A percentile compares a stretch with the other conserved stretches of the same genome.
Evolutionary conservation across 2,329 filamentous ascomycete species (phyloP).

Genomic region (Colletotrichum sp.): DNA sequence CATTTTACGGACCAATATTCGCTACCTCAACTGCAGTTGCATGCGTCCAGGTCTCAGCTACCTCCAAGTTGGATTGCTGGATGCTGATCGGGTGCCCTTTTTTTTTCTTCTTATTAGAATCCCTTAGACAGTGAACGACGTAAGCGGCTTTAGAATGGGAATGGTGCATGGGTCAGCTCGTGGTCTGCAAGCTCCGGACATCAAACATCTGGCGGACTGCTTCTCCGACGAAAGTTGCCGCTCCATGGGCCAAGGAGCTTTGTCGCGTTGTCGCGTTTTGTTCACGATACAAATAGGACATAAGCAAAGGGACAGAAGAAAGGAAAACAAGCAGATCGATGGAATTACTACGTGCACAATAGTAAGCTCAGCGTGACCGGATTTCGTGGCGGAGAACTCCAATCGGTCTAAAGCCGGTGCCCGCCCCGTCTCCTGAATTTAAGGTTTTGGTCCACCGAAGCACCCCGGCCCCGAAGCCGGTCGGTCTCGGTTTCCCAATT

Average conservation of each 20-base stretch:
- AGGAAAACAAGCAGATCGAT: too few relatives aligned
- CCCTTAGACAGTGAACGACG: too few relatives aligned
- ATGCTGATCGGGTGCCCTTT: too few relatives aligned
- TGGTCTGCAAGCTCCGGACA: not conserved
- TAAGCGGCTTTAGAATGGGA: too few relatives aligned
- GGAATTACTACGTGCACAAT: fast-evolving
- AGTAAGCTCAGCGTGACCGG: fast-evolving
- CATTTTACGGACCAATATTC: too few relatives aligned
- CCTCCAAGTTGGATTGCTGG: too few relatives aligned
- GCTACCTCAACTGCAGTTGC: too few relatives aligned
- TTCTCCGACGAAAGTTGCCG: not conserved
- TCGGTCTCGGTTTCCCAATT: not conserved
- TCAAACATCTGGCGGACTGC: fast-evolving
- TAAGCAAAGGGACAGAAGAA: too few relatives aligned
- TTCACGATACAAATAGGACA: too few relatives aligned
- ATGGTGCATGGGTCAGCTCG: not conserved
- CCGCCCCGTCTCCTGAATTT: not conserved
- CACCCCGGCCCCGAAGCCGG: not conserved
- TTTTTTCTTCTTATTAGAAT: too few relatives aligned
- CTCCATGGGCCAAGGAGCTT: not conserved
- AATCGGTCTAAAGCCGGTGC: not conserved
- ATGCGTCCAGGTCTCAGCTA: too few relatives aligned
- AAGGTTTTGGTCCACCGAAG: not conserved
- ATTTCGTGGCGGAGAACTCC: not conserved
- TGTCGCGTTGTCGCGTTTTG: not conserved